Evolutionary conservation across 805 yeast species (phyloP).

Genomic region (Barnettozyma wickerhamii): DNA sequence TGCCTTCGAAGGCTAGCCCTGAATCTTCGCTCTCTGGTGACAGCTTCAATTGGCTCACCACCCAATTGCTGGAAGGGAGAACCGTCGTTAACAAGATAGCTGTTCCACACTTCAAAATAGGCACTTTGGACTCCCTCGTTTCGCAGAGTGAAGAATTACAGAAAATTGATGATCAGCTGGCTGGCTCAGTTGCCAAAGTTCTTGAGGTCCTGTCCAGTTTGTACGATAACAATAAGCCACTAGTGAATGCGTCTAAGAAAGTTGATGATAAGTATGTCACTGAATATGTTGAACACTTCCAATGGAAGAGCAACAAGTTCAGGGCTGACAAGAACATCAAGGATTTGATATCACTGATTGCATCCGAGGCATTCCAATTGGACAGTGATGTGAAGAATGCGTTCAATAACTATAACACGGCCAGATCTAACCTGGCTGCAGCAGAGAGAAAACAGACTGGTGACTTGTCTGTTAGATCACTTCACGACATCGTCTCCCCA

Average conservation of each 20-base stretch:
- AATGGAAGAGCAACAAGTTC: slow-evolving; percentile 87
- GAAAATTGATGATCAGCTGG: slow-evolving; percentile 78
- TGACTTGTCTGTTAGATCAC: slow-evolving; percentile 83
- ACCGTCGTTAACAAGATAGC: slow-evolving; percentile 52
- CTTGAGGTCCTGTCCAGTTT: slow-evolving; percentile 64
- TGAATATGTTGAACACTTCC: slow-evolving; percentile 67
- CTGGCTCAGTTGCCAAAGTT: slow-evolving; percentile 63
- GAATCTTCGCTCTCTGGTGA: slow-evolving; percentile 42
- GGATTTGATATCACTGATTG: slow-evolving; percentile 63
- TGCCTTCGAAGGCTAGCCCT: slow-evolving; percentile 53
- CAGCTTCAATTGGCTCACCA: slow-evolving; percentile 49
- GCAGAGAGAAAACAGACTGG: slow-evolving; percentile 94
- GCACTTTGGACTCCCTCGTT: slow-evolving; percentile 88
- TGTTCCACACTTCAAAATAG: slow-evolving; percentile 87
- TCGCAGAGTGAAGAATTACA: slow-evolving; percentile 85
- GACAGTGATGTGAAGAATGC: slow-evolving; percentile 81
- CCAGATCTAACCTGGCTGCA: slow-evolving; percentile 77
- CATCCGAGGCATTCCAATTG: slow-evolving; percentile 74
- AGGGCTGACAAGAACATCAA: slow-evolving; percentile 79
- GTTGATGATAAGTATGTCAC: slow-evolving; percentile 52
- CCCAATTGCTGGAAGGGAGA: slow-evolving; percentile 51
- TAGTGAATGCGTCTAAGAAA: slow-evolving; percentile 44
- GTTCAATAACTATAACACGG: slow-evolving; percentile 71
- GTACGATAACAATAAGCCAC: slow-evolving; percentile 36
- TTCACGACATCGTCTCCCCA: slow-evolving; percentile 83